Evolutionary conservation across 768 basidiomycete species (phyloP), one percentile per base, ranked within the genome.

Genomic region (Omphalotus guepiniiformis): DNA sequence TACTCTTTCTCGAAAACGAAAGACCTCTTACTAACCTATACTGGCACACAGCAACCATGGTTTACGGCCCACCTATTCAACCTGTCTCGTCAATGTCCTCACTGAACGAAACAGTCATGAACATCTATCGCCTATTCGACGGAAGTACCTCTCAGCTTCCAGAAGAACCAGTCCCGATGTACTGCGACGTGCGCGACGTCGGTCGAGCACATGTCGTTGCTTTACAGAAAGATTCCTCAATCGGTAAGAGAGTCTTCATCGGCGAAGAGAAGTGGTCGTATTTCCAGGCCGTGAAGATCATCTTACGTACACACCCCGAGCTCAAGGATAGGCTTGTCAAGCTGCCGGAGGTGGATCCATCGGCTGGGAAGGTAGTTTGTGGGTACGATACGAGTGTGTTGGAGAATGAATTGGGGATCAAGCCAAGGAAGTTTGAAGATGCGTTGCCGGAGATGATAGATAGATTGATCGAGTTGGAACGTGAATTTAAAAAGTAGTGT

Each of bases 181-280:
- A 27, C 21, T 41, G 42, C 30, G 54, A 55, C 36, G 54, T 55
- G 13, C 47, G 52, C 29, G 47, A 48, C 26, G 42, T 41, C 12
- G 51, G 51, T 4, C 26, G 29, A 12, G 48, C 43, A 7, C 54
- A 55, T 18, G 39, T 55, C n/a, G 36, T 41, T 26, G 47, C 54
- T 9, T 41, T 49, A n/a, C 39, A 44, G 13, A 42, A 42, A 26
- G 42, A 45, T 12, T n/a, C 25, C 23, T 32, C 52, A 13, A 41
- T 42, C 21, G 47, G 41, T 5, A 46, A 55, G 22, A 40, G 54
- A 23, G 22, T 55, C n/a, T 36, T 55, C 18, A 25, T 55, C 27
- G 35, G 27, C 29, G 39, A 30, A 19, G 50, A 45, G 7, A 25
- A 18, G 16, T 46, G 34, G 7, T 40, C 50, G 4, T 34, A 23